Evolutionary conservation across 148 eudicot species (phyloP).

Genomic region (Rhododendron henanense): DNA sequence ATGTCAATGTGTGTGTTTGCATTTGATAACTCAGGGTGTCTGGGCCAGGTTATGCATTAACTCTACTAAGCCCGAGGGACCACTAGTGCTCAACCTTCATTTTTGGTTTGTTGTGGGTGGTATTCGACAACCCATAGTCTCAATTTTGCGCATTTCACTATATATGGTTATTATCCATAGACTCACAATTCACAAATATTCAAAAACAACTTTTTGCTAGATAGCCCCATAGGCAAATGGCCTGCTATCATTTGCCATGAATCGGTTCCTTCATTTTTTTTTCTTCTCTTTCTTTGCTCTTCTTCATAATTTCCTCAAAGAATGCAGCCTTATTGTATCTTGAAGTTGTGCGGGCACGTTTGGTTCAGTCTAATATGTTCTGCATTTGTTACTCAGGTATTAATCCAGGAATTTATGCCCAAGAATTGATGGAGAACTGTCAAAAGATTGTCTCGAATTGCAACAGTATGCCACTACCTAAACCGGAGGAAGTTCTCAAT

Average conservation of each 20-base stretch:
- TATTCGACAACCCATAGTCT: background rate
- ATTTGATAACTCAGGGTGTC: background rate
- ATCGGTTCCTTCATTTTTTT: background rate
- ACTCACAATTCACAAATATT: background rate
- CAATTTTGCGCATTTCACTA: background rate
- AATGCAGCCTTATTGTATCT: no score
- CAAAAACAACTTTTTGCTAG: background rate
- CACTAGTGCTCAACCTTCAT: background rate
- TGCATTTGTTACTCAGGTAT: conserved; percentile 37
- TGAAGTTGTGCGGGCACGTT: background rate
- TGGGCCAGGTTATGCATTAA: background rate
- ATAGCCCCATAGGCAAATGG: background rate
- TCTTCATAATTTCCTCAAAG: no score
- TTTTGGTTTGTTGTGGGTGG: background rate
- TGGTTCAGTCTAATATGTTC: conserved; percentile 2
- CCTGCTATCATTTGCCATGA: no score
- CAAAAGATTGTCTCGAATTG: conserved; percentile 36
- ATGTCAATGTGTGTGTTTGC: background rate
- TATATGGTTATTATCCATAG: background rate
- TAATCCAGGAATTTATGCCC: conserved; percentile 56
- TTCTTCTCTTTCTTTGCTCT: background rate
- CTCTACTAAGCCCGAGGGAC: background rate
- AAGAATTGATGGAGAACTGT: conserved; percentile 58
- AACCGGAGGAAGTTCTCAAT: conserved; percentile 45
- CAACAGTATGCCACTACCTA: conserved; percentile 21